These are phyloP conservation scores for Lasiosphaeria ovina DNA, from an alignment of 495 filamentous ascomycete species.

Conservation along the genomic window DNA sequence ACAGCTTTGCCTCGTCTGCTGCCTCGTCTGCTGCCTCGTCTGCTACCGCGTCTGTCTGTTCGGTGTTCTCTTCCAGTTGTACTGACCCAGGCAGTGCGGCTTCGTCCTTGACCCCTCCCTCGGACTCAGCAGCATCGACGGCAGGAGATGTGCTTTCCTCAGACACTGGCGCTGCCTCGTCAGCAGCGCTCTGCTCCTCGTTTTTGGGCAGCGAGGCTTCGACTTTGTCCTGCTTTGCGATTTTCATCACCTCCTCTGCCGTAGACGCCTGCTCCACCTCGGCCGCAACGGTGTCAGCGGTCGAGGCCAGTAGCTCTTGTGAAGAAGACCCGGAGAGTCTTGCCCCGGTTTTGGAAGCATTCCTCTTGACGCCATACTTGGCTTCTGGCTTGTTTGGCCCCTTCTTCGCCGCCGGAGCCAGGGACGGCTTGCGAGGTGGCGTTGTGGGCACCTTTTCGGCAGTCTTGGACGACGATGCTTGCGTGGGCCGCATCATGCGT, in stretches of 20 bases:
- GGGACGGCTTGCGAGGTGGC: slow-evolving; percentile 37
- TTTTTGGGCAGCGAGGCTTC: slow-evolving; percentile 1
- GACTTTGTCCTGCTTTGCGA: slow-evolving; percentile 5
- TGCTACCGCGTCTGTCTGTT: slow-evolving; percentile 20
- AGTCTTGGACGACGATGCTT: slow-evolving; percentile 72
- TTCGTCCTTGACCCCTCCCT: slow-evolving; percentile 22
- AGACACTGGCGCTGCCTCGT: slow-evolving; percentile 29
- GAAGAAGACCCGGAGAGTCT: slow-evolving; percentile 16
- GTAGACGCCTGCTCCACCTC: slow-evolving; percentile 21
- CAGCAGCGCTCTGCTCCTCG: slow-evolving; percentile 19
- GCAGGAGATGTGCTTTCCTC: slow-evolving; percentile 30
- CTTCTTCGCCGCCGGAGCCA: slow-evolving; percentile 24
- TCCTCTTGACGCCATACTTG: slow-evolving; percentile 9
- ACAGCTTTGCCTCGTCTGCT: slow-evolving; percentile 1
- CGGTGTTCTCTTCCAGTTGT: slow-evolving; percentile 33
- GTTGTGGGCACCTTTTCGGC: slow-evolving; percentile 61
- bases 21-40: slow-evolving; percentile 5
- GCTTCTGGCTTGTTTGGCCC: slow-evolving; percentile 17
- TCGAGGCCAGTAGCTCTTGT: slow-evolving; percentile 2
- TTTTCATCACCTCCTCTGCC: slow-evolving; percentile 25
- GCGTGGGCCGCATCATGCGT: slow-evolving; percentile 90
- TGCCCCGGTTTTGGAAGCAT: slow-evolving; percentile 5
- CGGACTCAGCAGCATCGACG: slow-evolving; percentile 27
- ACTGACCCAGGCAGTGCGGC: slow-evolving; percentile 3
- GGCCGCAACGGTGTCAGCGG: slow-evolving; percentile 19